Conservation (phyloP, 2,329 filamentous ascomycete genomes). For the Hysterium pulicare region DNA sequence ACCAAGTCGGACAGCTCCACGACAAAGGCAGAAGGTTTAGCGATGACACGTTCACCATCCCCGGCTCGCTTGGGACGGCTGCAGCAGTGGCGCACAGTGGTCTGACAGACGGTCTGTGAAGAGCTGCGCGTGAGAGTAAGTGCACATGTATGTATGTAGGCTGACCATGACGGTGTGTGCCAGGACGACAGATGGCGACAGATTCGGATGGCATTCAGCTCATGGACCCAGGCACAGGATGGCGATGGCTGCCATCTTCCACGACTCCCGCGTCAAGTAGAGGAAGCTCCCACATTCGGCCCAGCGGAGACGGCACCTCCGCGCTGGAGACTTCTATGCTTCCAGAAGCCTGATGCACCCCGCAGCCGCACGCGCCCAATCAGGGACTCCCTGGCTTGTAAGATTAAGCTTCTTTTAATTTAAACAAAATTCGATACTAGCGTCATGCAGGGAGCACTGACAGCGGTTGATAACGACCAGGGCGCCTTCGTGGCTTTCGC, state of each 20-base stretch:
- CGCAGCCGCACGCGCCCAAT: constrained; percentile 4
- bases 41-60: background rate
- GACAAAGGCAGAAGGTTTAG: too few species aligned
- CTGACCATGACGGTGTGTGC: too few species aligned
- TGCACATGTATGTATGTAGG: background rate
- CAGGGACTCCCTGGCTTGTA: constrained; percentile 5
- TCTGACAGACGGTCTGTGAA: background rate
- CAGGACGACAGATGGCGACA: too few species aligned
- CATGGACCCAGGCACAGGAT: background rate
- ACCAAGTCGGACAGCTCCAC: background rate
- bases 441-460: background rate
- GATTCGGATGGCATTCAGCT: background rate
- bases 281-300: constrained; percentile 1
- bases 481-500: background rate
- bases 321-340: constrained; percentile 5
- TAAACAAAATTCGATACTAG: constrained; percentile 7
- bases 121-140: background rate
- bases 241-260: background rate
- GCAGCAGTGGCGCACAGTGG: background rate
- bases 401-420: constrained; percentile 12
- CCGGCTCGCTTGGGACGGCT: background rate
- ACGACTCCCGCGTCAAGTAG: background rate
- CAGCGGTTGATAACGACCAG: background rate
- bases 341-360: constrained; percentile 11
- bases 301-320: constrained; percentile 6